Percentiles rank a stretch among this genome's conserved stretches.
These are phyloP conservation scores for Populus tremula DNA, from an alignment of 345 rosid species.

Conservation along the genomic window DNA sequence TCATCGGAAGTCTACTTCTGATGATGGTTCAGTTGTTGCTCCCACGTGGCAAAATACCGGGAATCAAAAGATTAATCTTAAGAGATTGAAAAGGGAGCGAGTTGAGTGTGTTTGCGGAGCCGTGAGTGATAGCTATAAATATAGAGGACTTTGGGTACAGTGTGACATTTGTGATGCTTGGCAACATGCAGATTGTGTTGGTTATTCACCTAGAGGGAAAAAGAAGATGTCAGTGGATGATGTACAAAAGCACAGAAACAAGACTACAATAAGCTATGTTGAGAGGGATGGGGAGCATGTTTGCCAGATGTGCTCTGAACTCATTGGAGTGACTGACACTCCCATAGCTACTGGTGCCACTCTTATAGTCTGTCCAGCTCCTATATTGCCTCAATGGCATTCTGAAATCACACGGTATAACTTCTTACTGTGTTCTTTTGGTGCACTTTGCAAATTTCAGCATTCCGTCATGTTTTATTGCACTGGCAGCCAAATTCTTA, in stretches of 20 bases:
- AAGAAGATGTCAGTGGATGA: conserved; percentile 29
- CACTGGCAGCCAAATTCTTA: too few relatives aligned
- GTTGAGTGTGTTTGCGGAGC: conserved; percentile 96
- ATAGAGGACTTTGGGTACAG: conserved; percentile 90
- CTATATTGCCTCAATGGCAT: conserved; percentile 95
- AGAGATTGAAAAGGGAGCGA: conserved; percentile 77
- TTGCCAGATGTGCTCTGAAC: conserved; percentile 76
- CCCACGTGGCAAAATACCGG: conserved; percentile 27
- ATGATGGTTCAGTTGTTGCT: conserved; percentile 24
- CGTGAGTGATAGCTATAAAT: conserved; percentile 75
- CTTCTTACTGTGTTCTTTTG: conserved; percentile 19
- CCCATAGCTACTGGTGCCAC: conserved; percentile 87
- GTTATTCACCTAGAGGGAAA: conserved; percentile 78
- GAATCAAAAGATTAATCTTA: conserved; percentile 42
- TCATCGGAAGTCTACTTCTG: conserved; percentile 56
- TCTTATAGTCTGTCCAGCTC: conserved; percentile 91
- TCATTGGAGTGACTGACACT: conserved; percentile 65
- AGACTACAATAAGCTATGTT: conserved; percentile 42
- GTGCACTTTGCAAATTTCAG: conserved; percentile 6
- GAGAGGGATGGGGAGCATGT: conserved; percentile 72
- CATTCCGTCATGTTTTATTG: background rate
- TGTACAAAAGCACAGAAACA: conserved; percentile 49
- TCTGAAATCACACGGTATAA: conserved; percentile 78
- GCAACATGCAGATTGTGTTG: conserved; percentile 98
- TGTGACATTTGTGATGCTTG: conserved; percentile 98